Percentiles rank a stretch among this genome's conserved stretches.
Conservation (phyloP, 345 rosid genomes). For the Eucalyptus tenuipes region DNA sequence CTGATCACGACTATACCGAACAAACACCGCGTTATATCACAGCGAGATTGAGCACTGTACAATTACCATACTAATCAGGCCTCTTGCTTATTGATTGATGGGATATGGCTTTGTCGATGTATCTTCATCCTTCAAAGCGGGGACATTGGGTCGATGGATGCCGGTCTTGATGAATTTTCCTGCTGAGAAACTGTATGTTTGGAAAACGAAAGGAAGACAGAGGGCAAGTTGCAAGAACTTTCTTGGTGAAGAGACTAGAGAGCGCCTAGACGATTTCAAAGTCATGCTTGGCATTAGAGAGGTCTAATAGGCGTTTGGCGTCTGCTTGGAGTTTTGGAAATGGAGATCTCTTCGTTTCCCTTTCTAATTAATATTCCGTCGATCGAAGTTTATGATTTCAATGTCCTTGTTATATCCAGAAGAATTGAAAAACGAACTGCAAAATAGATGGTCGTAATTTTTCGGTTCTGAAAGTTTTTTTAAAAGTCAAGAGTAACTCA, state of each 20-base stretch:
- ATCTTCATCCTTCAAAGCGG: neutral
- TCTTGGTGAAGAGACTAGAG: neutral
- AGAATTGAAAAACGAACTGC: neutral
- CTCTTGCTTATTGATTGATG: neutral
- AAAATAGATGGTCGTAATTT: neutral
- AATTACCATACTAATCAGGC: neutral
- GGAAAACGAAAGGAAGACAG: neutral
- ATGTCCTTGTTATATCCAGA: neutral
- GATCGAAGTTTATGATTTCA: neutral
- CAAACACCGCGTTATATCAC: rapidly evolving
- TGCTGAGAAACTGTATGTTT: neutral
- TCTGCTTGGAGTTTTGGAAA: neutral
- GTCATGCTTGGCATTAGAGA: neutral
- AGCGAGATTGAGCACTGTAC: neutral
- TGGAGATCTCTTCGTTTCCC: neutral
- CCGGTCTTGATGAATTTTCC: neutral
- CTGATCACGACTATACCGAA: rapidly evolving
- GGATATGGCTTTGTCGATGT: neutral
- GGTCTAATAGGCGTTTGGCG: neutral
- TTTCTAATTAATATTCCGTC: neutral
- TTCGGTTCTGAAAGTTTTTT: neutral
- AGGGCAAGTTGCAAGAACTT: neutral
- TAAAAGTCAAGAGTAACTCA: neutral
- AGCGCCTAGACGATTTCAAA: neutral
- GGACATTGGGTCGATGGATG: neutral